Evolutionary conservation across 768 basidiomycete genomes (phyloP).

Genomic region (Russula abietina): DNA sequence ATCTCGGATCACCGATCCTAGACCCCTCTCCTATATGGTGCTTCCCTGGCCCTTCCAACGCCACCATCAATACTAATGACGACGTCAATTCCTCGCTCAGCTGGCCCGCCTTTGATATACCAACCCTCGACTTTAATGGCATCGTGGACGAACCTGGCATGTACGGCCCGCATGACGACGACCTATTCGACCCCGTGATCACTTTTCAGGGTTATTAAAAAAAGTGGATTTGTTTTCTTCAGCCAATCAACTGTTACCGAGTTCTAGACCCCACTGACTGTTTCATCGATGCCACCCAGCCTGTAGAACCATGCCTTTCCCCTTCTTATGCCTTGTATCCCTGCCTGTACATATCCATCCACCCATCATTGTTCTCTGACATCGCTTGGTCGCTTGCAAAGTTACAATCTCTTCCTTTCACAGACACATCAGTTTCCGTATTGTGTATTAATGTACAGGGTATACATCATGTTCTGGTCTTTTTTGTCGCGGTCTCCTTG

Average conservation of each 20-base stretch:
- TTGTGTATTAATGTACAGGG: slow-evolving; percentile 2
- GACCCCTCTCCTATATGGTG: not conserved
- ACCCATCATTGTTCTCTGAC: slow-evolving; percentile 1
- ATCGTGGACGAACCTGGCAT: not conserved
- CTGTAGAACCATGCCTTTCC: not conserved
- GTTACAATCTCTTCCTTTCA: not conserved
- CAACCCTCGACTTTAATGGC: slow-evolving; percentile 3
- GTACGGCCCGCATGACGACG: not conserved
- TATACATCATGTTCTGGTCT: slow-evolving; percentile 11
- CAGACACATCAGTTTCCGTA: not conserved
- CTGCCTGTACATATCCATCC: slow-evolving; percentile 7
- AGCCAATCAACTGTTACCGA: not conserved
- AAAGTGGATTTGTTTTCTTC: not conserved
- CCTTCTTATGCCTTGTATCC: not conserved
- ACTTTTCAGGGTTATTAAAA: slow-evolving; percentile 12
- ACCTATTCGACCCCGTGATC: slow-evolving; percentile 7
- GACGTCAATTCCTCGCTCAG: not conserved
- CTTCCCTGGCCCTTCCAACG: slow-evolving; percentile 1
- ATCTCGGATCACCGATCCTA: slow-evolving; percentile 4
- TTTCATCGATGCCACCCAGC: not conserved
- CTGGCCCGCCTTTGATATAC: slow-evolving; percentile 1
- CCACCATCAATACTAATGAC: not conserved
- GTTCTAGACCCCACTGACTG: not conserved
- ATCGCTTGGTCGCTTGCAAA: slow-evolving; percentile 12
- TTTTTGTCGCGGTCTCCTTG: slow-evolving; percentile 17